phyloP scores from a whole-genome alignment of 768 basidiomycete species.

The Leccinellum albellum region DNA sequence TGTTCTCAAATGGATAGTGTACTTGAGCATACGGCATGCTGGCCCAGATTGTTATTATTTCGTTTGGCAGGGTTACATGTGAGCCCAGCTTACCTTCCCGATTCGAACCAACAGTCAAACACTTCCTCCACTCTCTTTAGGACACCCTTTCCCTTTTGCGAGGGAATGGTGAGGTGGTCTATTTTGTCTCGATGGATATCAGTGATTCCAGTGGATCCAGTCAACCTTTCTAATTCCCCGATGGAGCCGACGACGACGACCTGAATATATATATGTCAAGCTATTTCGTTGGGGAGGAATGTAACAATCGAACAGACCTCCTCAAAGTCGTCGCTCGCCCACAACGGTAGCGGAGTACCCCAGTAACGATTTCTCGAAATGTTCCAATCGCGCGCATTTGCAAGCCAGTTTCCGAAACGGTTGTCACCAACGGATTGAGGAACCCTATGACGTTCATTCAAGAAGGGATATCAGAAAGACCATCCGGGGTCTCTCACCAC shows the following conservation, averaged over 20 bases:
- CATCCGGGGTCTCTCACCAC: constrained; percentile 51
- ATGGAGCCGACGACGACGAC: constrained; percentile 86
- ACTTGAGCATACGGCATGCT: constrained; percentile 99
- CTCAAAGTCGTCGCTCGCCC: constrained; percentile 89
- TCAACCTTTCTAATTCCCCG: constrained; percentile 79
- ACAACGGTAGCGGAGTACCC: constrained; percentile 96
- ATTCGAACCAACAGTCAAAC: constrained; percentile 99
- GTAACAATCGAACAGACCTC: constrained; percentile 46
- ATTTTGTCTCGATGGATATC: constrained; percentile 94
- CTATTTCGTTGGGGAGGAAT: not conserved
- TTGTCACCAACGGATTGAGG: constrained; percentile 87
- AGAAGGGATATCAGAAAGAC: not conserved
- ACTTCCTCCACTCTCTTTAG: constrained; percentile 94
- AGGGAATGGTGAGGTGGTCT: constrained; percentile 95
- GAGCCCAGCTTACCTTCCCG: constrained; percentile 69
- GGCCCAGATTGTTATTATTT: not conserved
- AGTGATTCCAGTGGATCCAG: constrained; percentile 77
- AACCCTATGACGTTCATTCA: constrained; percentile 55
- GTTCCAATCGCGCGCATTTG: constrained; percentile 99
- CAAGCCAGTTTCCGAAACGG: constrained; percentile 95
- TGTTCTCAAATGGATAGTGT: constrained; percentile 98
- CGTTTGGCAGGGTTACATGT: not conserved
- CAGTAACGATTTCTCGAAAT: constrained; percentile 98
- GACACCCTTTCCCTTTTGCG: constrained; percentile 77
- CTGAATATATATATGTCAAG: constrained; percentile 35